Evolutionary conservation across 139 green algal species (phyloP).

Genomic region (Chlorella vulgaris): DNA sequence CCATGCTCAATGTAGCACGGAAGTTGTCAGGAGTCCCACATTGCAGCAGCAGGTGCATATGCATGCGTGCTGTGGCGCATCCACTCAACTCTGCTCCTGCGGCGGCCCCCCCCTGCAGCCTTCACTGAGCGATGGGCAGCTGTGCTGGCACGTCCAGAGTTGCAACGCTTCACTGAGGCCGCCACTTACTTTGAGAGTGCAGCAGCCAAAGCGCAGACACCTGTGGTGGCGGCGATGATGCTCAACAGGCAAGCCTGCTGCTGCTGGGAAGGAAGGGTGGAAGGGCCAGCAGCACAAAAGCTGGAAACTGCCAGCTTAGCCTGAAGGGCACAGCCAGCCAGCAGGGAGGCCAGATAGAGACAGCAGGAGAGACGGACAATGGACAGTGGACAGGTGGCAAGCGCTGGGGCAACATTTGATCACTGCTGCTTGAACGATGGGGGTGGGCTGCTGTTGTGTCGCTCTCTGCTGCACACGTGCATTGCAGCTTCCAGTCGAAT

Average conservation of each 20-base stretch:
- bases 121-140: constrained; percentile 37
- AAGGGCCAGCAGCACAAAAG: too few relatives aligned
- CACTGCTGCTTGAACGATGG: too few relatives aligned
- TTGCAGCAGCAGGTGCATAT: too few relatives aligned
- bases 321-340: too few relatives aligned
- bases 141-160: constrained; percentile 22
- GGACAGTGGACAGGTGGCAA: too few relatives aligned
- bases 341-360: too few relatives aligned
- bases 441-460: neutral
- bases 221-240: neutral
- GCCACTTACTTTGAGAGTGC: constrained; percentile 25
- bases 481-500: neutral
- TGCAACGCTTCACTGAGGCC: constrained; percentile 26
- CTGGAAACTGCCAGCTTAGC: too few relatives aligned
- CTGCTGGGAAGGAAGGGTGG: neutral
- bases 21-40: too few relatives aligned
- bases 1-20: too few relatives aligned
- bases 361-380: too few relatives aligned
- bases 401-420: too few relatives aligned
- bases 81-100: neutral
- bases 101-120: neutral
- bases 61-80: too few relatives aligned
- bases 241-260: neutral
- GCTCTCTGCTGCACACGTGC: neutral
- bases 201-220: neutral